Evolutionary conservation across 495 filamentous ascomycete genomes (phyloP).

Genomic region (Pseudotulostoma volvatum): DNA sequence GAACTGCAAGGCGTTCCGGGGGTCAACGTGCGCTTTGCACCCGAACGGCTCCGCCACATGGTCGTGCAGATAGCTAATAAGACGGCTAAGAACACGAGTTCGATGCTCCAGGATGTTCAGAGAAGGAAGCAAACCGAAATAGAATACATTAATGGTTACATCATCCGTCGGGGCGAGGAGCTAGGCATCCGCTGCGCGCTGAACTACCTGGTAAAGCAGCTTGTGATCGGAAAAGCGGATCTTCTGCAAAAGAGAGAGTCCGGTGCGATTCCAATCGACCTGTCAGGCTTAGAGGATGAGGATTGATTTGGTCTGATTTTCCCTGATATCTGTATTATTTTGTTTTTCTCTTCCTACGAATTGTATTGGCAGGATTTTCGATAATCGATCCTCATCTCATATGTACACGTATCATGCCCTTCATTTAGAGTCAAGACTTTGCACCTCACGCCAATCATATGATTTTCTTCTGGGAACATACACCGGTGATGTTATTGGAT

Average conservation of each 20-base stretch:
- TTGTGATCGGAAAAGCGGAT: conserved; percentile 28
- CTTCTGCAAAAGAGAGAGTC: conserved; percentile 11
- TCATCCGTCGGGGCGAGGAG: conserved; percentile 53
- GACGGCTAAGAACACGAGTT: conserved; percentile 52
- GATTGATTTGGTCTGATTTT: conserved; percentile 1
- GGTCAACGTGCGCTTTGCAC: conserved; percentile 36
- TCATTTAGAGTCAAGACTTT: no score
- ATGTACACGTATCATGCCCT: no score
- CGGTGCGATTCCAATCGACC: conserved; percentile 21
- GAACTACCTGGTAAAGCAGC: conserved; percentile 50
- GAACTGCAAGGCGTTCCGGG: conserved; percentile 50
- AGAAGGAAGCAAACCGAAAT: conserved; percentile 53
- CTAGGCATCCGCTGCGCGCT: conserved; percentile 45
- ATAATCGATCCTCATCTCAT: no score
- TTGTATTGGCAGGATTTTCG: no score
- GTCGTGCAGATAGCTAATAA: conserved; percentile 40
- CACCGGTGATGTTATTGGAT: no score
- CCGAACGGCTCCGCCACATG: conserved; percentile 37
- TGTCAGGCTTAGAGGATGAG: conserved; percentile 5
- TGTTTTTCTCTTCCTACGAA: no score
- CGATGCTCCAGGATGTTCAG: conserved; percentile 66
- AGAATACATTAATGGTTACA: conserved; percentile 71
- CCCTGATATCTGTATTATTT: no score
- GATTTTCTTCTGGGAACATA: no score
- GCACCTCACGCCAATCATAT: no score